Evolutionary conservation across 2,329 filamentous ascomycete species (phyloP), one percentile per base, ranked within the genome.

Genomic region (Epichloe amarillans): DNA sequence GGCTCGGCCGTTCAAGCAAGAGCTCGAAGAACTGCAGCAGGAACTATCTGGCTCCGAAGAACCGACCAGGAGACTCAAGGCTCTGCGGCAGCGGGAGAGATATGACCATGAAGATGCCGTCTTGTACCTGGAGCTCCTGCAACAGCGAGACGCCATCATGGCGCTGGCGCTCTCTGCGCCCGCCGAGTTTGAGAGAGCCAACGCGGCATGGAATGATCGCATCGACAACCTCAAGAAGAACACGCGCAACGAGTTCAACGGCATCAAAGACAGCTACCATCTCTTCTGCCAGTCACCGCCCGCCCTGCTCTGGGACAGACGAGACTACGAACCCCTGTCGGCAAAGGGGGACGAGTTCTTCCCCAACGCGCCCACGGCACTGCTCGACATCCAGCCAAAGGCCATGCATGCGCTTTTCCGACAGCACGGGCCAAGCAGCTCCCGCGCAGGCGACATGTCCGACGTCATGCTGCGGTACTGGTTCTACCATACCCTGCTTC

Each of bases 311-410:
- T 90, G 83, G 80, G 88, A 95, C 64, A 73, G 76, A 1, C 80
- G 89, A 15, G 67, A 71, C 2, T 81, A 79, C 59, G 87, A 95
- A 59, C 85, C 88, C 0, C 70, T 95, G 15, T 64, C 70, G 23
- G 75, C 79, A 3, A 53, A 70, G 4, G 48, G 65, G 0, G 60
- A 74, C 1, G 89, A 95, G 56, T 83, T 88, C 59, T 87, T 74
- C 62, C 88, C 87, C 1, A 70, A 74, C 23, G 65, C 72, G 8
- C 68, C 72, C 6, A 70, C 79, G 50, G 67, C 71, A 11, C 75
- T 91, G 3, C 62, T 89, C 15, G 85, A 89, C 62, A 70, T 88
- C 52, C 77, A 82, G 56, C 85, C 86, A 3, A 74, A 75, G 56
- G 61, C 70, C 3, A 66, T 74, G 53, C 70, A 73, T 57, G 71